These are phyloP conservation scores for Verticillium longisporum DNA, from an alignment of 2,329 filamentous ascomycete genomes.

Conservation along the genomic window DNA sequence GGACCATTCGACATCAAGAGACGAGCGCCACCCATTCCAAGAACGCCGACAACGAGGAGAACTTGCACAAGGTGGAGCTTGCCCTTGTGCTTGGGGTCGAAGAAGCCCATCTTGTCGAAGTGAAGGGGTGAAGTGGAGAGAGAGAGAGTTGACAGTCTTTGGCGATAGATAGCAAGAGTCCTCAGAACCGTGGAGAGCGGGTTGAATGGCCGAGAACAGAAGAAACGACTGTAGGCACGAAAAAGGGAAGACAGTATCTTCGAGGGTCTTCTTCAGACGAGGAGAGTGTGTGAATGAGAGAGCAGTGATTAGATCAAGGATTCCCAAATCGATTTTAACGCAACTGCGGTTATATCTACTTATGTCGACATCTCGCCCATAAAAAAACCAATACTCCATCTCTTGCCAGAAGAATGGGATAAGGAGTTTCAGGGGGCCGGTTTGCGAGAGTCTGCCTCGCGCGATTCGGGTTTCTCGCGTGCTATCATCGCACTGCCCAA, in stretches of 20 bases:
- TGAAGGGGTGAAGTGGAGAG: neutral
- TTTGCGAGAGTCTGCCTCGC: neutral
- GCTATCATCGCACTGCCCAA: neutral
- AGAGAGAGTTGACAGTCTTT: too few species aligned
- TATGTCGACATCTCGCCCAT: neutral
- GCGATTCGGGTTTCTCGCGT: neutral
- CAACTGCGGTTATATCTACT: neutral
- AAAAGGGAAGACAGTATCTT: neutral
- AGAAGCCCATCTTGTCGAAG: constrained; percentile 5
- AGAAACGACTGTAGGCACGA: neutral
- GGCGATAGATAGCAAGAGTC: too few species aligned
- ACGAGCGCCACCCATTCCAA: constrained; percentile 2
- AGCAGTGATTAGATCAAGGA: neutral
- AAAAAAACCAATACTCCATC: neutral
- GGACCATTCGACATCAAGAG: neutral
- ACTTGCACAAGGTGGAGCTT: constrained; percentile 7
- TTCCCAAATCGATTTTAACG: neutral
- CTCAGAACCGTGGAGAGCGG: neutral
- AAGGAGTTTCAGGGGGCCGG: neutral
- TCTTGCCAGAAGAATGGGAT: neutral
- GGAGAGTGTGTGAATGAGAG: neutral
- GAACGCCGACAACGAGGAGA: constrained; percentile 5
- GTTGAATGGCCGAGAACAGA: neutral
- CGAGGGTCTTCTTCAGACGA: too few species aligned
- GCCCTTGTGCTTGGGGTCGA: constrained; percentile 7